phyloP scores from a whole-genome alignment of 73 alveolate genomes.

The Symbiodinium pilosum region DNA sequence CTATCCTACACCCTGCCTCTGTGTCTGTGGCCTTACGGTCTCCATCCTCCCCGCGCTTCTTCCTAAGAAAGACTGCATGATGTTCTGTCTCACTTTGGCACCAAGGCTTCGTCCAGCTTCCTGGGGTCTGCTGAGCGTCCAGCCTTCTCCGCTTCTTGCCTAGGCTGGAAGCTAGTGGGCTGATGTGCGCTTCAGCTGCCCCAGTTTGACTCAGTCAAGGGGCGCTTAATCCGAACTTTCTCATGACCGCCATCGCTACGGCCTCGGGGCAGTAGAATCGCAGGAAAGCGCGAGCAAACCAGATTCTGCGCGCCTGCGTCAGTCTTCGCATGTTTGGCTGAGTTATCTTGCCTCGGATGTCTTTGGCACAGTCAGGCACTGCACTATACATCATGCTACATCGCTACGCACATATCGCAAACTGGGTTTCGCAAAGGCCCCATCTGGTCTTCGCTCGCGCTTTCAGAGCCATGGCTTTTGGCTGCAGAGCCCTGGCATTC shows the following conservation, averaged over 20 bases:
- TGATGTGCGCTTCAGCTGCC: background rate
- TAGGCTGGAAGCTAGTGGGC: background rate
- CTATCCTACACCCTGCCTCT: no score
- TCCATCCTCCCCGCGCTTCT: conserved; percentile 11
- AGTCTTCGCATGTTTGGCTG: background rate
- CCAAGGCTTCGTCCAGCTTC: no score
- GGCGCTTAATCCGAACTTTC: conserved; percentile 28
- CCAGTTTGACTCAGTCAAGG: background rate
- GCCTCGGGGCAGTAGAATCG: background rate
- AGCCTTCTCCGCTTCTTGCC: conserved; percentile 41
- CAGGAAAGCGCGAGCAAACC: background rate
- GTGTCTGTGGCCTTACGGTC: conserved; percentile 47
- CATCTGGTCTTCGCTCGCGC: background rate
- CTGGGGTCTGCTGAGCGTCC: background rate
- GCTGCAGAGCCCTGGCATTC: background rate
- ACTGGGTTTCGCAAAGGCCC: background rate
- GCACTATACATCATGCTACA: no score
- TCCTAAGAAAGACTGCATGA: background rate
- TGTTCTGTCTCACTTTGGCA: background rate
- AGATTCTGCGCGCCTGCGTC: background rate
- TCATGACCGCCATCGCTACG: conserved; percentile 4
- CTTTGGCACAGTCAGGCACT: no score
- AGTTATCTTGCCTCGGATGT: background rate
- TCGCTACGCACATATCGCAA: background rate
- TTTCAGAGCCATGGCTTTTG: background rate